phyloP scores from a whole-genome alignment of 2,329 filamentous ascomycete genomes.

The Lecanicillium sp. region DNA sequence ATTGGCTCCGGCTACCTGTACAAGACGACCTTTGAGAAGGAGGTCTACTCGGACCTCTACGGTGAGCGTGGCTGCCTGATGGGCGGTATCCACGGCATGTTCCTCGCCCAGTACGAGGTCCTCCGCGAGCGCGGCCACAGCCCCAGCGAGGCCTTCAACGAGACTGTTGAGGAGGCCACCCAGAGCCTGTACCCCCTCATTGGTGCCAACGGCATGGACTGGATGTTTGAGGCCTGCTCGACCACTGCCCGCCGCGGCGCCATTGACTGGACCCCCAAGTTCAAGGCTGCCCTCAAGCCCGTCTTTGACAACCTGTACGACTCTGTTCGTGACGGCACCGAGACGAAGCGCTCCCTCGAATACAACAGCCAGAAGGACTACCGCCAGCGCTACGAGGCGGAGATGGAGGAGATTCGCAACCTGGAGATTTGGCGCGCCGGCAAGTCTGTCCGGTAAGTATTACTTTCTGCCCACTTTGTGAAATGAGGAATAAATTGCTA shows the following conservation, averaged over 20 bases:
- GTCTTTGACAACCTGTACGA: constrained; percentile 98
- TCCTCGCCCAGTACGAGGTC: constrained; percentile 99
- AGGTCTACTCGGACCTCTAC: constrained; percentile 99
- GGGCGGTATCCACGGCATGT: constrained; percentile 99
- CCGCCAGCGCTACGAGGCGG: constrained; percentile 92
- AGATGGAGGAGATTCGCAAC: constrained; percentile 97
- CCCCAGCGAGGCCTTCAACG: constrained; percentile 98
- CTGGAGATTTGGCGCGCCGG: constrained; percentile 99
- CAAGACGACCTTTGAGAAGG: constrained; percentile 99
- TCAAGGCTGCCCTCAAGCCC: constrained; percentile 98
- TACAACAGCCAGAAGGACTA: constrained; percentile 97
- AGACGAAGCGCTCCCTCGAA: constrained; percentile 93
- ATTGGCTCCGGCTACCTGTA: constrained; percentile 98
- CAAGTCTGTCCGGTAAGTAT: constrained; percentile 79
- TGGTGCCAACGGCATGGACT: constrained; percentile 97
- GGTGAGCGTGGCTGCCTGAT: constrained; percentile 99
- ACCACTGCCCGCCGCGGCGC: constrained; percentile 96
- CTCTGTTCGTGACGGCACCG: constrained; percentile 79
- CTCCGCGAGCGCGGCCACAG: constrained; percentile 97
- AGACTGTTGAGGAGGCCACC: constrained; percentile 99
- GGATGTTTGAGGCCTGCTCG: constrained; percentile 99
- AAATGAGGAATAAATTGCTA: constrained; percentile 9
- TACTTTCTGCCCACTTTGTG: background rate
- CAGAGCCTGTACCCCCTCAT: constrained; percentile 98
- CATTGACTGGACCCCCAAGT: constrained; percentile 95